Evolutionary conservation across 352 stramenopile genomes (phyloP), one percentile per base, ranked within the genome.

Genomic region (Vaucheria bursata): DNA sequence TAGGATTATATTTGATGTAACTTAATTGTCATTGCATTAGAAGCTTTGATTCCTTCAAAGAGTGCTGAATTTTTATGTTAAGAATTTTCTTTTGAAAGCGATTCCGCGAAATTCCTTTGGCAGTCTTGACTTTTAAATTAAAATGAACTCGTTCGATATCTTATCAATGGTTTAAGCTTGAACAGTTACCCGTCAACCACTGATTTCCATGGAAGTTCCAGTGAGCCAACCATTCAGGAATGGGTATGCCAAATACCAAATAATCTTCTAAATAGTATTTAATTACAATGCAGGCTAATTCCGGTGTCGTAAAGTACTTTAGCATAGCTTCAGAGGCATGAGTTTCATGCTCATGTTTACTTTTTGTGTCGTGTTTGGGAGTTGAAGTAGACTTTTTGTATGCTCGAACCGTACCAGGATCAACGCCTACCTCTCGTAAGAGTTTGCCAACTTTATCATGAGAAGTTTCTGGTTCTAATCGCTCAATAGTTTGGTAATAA

Each of bases 221-320:
- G n/a, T 52, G 18, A 5, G 18, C 38, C 5, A 18, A 45, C 70
- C 70, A 75, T 4, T 65, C 31, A 7, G 70, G 70, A 6, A 37
- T 4, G 1, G 7, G 3, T 29, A 75, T 75, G 70, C 70, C 70
- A 52, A 75, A 75, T 12, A 75, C 32, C 36, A 65, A 34, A 34
- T 75, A 75, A 34, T 75, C 70, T 18, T 75, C 36, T 2, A 35
- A n/a, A n/a, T 75, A 75, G 70, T 75, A 52, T 7, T 66, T 1
- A 5, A 67, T 31, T 12, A 75, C 7, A 1, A 6, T 33, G 33
- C 70, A 52, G 1, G n/a, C 34, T 3, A 37, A 2, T 3, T 5
- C 0, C 2, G 36, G 50, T 52, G 70, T 37, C 53, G 8, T 2
- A 7, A 37, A 68, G 53, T 68, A 68, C 53, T 8, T 68, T 2